Conservation (phyloP, 2,329 filamentous ascomycete species). For the Trichoderma breve region DNA sequence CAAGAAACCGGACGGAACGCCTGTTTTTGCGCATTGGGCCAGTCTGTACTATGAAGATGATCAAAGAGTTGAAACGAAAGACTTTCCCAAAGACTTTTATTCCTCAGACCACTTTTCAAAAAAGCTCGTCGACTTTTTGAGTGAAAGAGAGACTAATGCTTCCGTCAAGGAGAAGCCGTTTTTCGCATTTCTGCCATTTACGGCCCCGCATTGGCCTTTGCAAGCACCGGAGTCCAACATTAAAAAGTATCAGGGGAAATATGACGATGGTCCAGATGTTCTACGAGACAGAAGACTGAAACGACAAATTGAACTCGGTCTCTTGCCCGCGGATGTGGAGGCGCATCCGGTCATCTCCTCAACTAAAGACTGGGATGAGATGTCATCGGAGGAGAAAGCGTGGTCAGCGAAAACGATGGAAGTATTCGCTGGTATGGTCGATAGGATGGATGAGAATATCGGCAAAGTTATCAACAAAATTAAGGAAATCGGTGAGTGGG, state of each 20-base stretch:
- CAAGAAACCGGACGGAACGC: not conserved
- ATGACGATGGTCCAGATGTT: slow-evolving; percentile 59
- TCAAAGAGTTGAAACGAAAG: slow-evolving; percentile 2
- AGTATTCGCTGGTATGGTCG: slow-evolving; percentile 63
- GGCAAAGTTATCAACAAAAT: slow-evolving; percentile 58
- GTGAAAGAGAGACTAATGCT: slow-evolving; percentile 28
- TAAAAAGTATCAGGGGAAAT: slow-evolving; percentile 56
- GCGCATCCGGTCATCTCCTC: slow-evolving; percentile 49
- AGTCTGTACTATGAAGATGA: slow-evolving; percentile 13
- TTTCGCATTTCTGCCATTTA: slow-evolving; percentile 61
- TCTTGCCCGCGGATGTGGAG: slow-evolving; percentile 50
- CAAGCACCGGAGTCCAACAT: slow-evolving; percentile 56
- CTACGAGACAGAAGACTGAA: slow-evolving; percentile 53
- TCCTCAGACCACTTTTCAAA: not conserved
- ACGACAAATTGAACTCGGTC: slow-evolving; percentile 55
- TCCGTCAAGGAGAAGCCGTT: slow-evolving; percentile 44
- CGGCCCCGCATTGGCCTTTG: slow-evolving; percentile 62
- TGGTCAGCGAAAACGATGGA: slow-evolving; percentile 57
- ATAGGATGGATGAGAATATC: slow-evolving; percentile 59
- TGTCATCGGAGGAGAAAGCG: slow-evolving; percentile 45
- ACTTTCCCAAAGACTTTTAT: slow-evolving; percentile 6
- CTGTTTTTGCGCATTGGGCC: slow-evolving; percentile 11
- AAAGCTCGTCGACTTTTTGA: not conserved
- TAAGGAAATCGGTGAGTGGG: slow-evolving; percentile 53
- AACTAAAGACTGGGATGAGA: slow-evolving; percentile 46